Percentiles rank a stretch among this genome's conserved stretches.
These are phyloP conservation scores for Fusarium papillatum DNA, from an alignment of 2,329 filamentous ascomycete genomes.

Conservation along the genomic window DNA sequence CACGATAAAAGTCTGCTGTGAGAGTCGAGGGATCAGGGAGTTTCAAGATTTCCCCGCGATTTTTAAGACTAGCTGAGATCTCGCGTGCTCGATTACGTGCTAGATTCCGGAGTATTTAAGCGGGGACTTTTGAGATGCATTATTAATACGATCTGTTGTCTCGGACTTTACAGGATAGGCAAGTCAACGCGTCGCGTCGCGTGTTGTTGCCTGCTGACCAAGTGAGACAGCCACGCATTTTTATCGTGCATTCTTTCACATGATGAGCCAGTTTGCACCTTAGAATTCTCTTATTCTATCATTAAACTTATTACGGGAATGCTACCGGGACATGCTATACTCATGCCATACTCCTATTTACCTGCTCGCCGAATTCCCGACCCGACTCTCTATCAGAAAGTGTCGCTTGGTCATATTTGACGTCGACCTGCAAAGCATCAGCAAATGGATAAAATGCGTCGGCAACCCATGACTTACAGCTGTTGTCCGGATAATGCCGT, in stretches of 20 bases:
- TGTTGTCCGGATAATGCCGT: slow-evolving; percentile 39
- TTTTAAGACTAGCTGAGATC: slow-evolving; percentile 15
- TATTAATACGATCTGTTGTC: slow-evolving; percentile 1
- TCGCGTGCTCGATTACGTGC: slow-evolving; percentile 28
- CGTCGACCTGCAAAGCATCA: slow-evolving; percentile 14
- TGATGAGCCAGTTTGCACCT: not conserved
- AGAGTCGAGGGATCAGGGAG: not conserved
- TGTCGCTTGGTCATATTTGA: slow-evolving; percentile 26
- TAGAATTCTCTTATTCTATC: too few species aligned
- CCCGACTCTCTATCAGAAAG: slow-evolving; percentile 16
- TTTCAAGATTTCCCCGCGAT: slow-evolving; percentile 4
- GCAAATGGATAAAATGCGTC: not conserved
- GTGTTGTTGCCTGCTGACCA: not conserved
- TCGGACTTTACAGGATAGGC: not conserved
- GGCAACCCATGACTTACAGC: slow-evolving; percentile 4
- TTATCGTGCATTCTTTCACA: not conserved
- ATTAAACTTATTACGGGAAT: too few species aligned
- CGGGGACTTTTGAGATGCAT: not conserved
- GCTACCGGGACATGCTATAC: not conserved
- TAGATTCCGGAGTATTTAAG: not conserved
- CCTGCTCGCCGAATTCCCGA: not conserved
- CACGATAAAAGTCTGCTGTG: not conserved
- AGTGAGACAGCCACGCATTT: not conserved
- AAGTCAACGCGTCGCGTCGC: not conserved
- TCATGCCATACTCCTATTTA: not conserved